phyloP scores from a whole-genome alignment of 2,329 filamentous ascomycete species.

The Ophiostoma sp. region DNA sequence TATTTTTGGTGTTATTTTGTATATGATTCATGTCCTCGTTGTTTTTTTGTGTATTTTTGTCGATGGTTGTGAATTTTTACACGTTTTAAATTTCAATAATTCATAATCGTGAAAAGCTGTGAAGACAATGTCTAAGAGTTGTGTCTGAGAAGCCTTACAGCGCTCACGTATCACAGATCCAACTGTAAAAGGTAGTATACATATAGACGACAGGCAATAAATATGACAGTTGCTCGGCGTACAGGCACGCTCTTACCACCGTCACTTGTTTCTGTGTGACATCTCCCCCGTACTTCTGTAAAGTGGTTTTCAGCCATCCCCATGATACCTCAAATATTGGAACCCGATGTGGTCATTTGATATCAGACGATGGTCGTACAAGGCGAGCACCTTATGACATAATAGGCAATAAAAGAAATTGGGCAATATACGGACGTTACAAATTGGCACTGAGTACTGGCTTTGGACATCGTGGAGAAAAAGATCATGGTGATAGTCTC shows the following conservation, averaged over 20 bases:
- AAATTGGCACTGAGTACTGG: neutral
- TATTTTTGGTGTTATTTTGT: no score
- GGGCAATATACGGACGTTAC: neutral
- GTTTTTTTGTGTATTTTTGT: neutral
- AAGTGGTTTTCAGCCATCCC: neutral
- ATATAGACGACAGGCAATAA: neutral
- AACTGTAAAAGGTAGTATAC: neutral
- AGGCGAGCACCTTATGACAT: neutral
- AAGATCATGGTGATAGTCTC: neutral
- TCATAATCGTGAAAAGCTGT: neutral
- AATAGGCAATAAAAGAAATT: neutral
- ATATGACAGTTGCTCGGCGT: neutral
- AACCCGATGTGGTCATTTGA: neutral
- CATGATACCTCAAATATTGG: no score
- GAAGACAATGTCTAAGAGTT: neutral
- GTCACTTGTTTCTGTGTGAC: neutral
- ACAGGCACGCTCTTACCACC: neutral
- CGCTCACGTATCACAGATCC: neutral
- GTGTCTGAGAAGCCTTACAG: neutral
- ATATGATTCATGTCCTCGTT: neutral
- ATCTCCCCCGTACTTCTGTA: neutral
- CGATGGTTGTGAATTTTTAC: neutral
- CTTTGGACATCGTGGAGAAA: neutral
- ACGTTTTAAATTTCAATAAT: neutral
- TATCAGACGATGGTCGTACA: neutral